These are phyloP conservation scores for Luvunga scandens DNA, from an alignment of 345 rosid species.

Conservation along the genomic window DNA sequence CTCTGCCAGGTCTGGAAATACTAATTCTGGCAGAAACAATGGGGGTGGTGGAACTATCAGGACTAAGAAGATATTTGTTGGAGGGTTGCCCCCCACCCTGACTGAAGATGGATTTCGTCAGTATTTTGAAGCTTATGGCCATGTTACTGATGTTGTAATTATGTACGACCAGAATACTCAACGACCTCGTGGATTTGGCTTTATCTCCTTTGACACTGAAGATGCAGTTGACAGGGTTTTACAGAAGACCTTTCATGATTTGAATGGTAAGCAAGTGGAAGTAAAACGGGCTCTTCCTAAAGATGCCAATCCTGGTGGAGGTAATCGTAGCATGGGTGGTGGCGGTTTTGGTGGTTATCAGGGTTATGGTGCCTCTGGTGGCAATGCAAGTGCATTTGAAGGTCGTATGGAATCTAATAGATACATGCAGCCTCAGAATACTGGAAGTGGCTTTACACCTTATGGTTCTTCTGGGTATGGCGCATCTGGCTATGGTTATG, in stretches of 20 bases:
- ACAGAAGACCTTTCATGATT: slow-evolving; percentile 85
- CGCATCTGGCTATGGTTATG: slow-evolving; percentile 80
- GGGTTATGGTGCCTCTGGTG: slow-evolving; percentile 71
- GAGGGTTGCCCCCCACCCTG: slow-evolving; percentile 88
- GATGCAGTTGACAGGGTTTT: slow-evolving; percentile 91
- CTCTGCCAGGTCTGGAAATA: slow-evolving; percentile 53
- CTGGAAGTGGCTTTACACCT: slow-evolving; percentile 68
- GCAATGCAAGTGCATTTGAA: slow-evolving; percentile 58
- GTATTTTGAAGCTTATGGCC: slow-evolving; percentile 85
- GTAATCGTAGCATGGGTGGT: slow-evolving; percentile 58
- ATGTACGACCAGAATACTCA: slow-evolving; percentile 96
- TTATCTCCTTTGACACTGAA: slow-evolving; percentile 88
- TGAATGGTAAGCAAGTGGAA: slow-evolving; percentile 94
- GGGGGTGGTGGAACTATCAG: slow-evolving; percentile 59
- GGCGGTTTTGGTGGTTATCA: slow-evolving; percentile 50
- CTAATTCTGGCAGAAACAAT: slow-evolving; percentile 56
- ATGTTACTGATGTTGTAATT: slow-evolving; percentile 88
- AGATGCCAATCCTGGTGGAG: slow-evolving; percentile 88
- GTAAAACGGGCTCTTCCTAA: slow-evolving; percentile 96
- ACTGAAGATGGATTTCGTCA: slow-evolving; percentile 81
- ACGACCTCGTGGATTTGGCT: slow-evolving; percentile 96
- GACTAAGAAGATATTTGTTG: slow-evolving; percentile 97
- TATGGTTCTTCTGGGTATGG: slow-evolving; percentile 80
- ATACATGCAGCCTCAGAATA: slow-evolving; percentile 73
- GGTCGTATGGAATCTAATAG: slow-evolving; percentile 79